Evolutionary conservation across 192 early-diverging fungal species (phyloP), one percentile per base, ranked within the genome.

Genomic region (Fimicolochytrium jonesii): DNA sequence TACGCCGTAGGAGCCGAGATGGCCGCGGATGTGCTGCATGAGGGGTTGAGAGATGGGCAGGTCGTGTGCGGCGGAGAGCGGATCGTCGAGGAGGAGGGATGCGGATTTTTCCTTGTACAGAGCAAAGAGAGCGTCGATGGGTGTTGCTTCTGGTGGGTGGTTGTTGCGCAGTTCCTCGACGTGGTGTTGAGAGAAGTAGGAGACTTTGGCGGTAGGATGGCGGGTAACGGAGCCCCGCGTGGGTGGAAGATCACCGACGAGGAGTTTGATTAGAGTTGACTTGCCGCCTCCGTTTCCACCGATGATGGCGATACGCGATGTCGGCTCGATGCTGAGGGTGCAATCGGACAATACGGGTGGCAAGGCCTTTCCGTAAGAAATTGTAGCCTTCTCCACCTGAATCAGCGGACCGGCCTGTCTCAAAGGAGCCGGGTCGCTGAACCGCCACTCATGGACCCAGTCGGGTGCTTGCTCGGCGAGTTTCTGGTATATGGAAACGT

Each of bases 171-270:
- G 71, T 46, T 84, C 79, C 67, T 91, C 87, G 6, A 92, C 86
- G 58, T 87, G 78, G 61, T 91, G 80, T 67, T 97, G 94, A n/a
- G 88, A 76, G 68, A 92, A 88, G 58, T 91, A 90, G 3, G 89
- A 93, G 29, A 92, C 78, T 42, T 81, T 80, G 52, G 87, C 68
- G 32, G 82, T 56, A 6, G 87, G 76, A 55, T 88, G 85, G 6
- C 71, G 69, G 26, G 81, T 74, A 25, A 95, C 74, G 0, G 68
- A 59, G 13, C 94, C 94, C 5, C 59, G 65, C 4, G 80, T 84
- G 6, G 88, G 90, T 0, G 67, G 37, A 0, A 82, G 64, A 4
- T 77, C 73, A 7, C 88, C 86, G 13, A 83, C 75, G 50, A 96
- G 74, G 43, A 92, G 57, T 18, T 90, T 83, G 63, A 93, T 69